These are phyloP conservation scores for Aspergillus mulundensis DNA, from an alignment of 495 filamentous ascomycete species.

Conservation along the genomic window DNA sequence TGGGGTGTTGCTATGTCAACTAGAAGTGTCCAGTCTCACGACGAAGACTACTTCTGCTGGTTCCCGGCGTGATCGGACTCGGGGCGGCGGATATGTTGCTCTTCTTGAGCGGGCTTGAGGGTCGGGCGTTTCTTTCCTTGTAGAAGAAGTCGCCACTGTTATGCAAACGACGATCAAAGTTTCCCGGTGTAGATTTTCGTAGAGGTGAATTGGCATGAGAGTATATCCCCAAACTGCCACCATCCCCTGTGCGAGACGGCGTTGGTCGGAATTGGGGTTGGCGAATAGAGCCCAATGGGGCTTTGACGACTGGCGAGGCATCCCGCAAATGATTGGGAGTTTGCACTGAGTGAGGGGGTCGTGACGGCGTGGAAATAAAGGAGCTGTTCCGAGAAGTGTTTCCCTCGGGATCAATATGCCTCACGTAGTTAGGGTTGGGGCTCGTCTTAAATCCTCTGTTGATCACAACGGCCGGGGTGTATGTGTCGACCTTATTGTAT, in stretches of 20 bases:
- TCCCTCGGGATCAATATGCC: slow-evolving; percentile 70
- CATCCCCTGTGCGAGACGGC: slow-evolving; percentile 50
- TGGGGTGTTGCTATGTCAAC: too few relatives aligned
- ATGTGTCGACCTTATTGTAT: slow-evolving; percentile 57
- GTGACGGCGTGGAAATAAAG: slow-evolving; percentile 25
- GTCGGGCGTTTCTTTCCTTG: slow-evolving; percentile 36
- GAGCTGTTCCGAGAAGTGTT: slow-evolving; percentile 30
- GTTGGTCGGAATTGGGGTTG: slow-evolving; percentile 54
- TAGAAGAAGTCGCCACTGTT: slow-evolving; percentile 36
- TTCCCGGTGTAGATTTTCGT: slow-evolving; percentile 55
- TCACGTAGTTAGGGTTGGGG: slow-evolving; percentile 83
- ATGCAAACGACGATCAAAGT: slow-evolving; percentile 38
- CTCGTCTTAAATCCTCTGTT: slow-evolving; percentile 78
- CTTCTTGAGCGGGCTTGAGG: slow-evolving; percentile 41
- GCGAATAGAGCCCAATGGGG: slow-evolving; percentile 45
- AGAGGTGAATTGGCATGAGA: slow-evolving; percentile 78
- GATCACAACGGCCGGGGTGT: slow-evolving; percentile 73
- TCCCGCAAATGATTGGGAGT: slow-evolving; percentile 47
- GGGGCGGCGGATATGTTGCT: slow-evolving; percentile 37
- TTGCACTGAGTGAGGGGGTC: slow-evolving; percentile 30
- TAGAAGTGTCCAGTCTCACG: slow-evolving; percentile 42
- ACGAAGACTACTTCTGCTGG: slow-evolving; percentile 30
- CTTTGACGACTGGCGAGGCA: slow-evolving; percentile 47
- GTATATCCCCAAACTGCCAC: slow-evolving; percentile 77
- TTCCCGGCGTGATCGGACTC: slow-evolving; percentile 25